phyloP scores from a whole-genome alignment of 345 rosid genomes.

The Euphorbia pulcherrima region DNA sequence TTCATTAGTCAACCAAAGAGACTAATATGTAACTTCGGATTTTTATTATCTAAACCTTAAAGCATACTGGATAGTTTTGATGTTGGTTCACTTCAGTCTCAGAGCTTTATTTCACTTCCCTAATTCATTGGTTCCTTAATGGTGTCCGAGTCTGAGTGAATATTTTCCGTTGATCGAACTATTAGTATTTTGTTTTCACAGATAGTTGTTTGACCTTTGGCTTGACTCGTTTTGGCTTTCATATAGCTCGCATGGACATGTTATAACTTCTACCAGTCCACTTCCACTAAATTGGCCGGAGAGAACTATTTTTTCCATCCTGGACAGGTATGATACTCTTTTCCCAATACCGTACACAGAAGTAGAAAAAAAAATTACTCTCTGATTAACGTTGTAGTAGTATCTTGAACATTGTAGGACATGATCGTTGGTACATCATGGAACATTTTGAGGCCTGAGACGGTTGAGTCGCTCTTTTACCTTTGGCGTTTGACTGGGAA shows the following conservation, averaged over 20 bases:
- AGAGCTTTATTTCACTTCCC: too few species aligned
- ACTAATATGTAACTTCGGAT: too few species aligned
- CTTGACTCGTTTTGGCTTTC: conserved; percentile 2
- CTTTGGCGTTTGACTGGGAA: conserved; percentile 96
- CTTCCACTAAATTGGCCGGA: conserved; percentile 8
- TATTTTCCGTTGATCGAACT: not conserved
- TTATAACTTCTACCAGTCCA: conserved; percentile 8
- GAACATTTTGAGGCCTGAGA: conserved; percentile 96
- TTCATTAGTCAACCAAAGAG: too few species aligned
- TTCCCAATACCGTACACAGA: not conserved
- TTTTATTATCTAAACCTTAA: too few species aligned
- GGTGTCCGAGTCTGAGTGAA: not conserved
- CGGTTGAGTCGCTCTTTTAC: conserved; percentile 89
- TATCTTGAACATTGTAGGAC: conserved; percentile 45
- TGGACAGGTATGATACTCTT: not conserved
- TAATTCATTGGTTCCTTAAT: too few species aligned
- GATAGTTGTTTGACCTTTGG: conserved; percentile 1
- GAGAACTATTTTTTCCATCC: conserved; percentile 10
- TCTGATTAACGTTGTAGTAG: not conserved
- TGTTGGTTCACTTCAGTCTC: too few species aligned
- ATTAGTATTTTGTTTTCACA: too few species aligned
- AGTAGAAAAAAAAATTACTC: not conserved
- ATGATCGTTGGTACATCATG: conserved; percentile 95
- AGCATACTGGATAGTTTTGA: too few species aligned
- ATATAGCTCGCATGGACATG: conserved; percentile 8